Evolutionary conservation across 345 rosid genomes (phyloP).

Genomic region (Nasturtium officinale): DNA sequence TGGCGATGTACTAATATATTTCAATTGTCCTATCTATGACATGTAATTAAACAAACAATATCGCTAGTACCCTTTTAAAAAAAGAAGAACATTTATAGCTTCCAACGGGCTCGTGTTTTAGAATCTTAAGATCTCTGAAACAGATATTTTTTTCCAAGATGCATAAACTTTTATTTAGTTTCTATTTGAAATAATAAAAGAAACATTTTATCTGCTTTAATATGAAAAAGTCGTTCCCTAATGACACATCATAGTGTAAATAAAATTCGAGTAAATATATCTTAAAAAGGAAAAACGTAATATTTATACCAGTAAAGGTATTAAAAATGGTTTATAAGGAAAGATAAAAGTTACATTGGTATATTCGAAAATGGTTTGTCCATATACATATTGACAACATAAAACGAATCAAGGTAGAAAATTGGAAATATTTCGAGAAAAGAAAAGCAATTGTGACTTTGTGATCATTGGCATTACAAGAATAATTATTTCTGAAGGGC

Average conservation of each 20-base stretch:
- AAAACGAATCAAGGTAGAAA: not conserved
- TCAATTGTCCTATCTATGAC: slow-evolving; percentile 21
- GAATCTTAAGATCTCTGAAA: not conserved
- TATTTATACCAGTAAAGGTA: not conserved
- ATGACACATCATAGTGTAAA: not conserved
- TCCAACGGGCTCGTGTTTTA: not conserved
- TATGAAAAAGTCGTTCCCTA: not conserved
- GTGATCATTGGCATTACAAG: not conserved
- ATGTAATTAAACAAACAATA: slow-evolving; percentile 30
- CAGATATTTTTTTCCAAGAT: not conserved
- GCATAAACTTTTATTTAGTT: not conserved
- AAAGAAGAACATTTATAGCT: not conserved
- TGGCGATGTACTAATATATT: slow-evolving; percentile 30
- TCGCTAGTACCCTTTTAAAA: slow-evolving; percentile 18
- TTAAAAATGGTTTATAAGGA: not conserved
- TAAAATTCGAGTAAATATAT: not conserved
- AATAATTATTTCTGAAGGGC: not conserved
- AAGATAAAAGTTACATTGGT: too few species aligned
- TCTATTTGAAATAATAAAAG: not conserved
- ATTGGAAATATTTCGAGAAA: not conserved
- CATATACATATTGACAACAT: not conserved
- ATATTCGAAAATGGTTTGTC: not conserved
- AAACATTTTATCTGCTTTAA: not conserved
- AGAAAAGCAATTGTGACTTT: not conserved
- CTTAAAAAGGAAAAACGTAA: not conserved